Evolutionary conservation across 768 basidiomycete species (phyloP).

Genomic region (Lactarius akahatsu): DNA sequence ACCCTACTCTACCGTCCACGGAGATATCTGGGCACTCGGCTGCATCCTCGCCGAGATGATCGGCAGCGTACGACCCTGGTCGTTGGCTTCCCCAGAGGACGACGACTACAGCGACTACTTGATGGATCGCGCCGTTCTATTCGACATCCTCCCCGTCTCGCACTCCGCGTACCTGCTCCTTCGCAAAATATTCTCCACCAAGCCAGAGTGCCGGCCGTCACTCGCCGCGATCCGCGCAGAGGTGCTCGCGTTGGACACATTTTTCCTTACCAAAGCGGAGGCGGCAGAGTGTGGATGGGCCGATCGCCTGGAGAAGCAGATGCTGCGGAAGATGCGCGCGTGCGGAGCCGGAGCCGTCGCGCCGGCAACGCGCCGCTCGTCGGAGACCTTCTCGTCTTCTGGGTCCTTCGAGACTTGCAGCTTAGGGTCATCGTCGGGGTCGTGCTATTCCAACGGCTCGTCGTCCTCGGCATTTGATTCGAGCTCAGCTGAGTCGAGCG

Average conservation of each 20-base stretch:
- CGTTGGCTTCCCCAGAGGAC: slow-evolving; percentile 1
- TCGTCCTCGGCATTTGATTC: not conserved
- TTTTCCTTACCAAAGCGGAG: slow-evolving; percentile 58
- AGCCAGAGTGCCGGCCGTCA: slow-evolving; percentile 59
- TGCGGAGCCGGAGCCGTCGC: not conserved
- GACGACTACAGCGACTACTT: slow-evolving; percentile 3
- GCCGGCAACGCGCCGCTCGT: not conserved
- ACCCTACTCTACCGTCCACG: not conserved
- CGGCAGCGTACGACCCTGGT: not conserved
- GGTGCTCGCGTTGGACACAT: slow-evolving; percentile 54
- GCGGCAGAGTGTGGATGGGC: not conserved
- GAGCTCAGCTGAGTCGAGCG: not conserved
- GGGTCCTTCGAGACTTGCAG: not conserved
- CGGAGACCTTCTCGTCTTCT: not conserved
- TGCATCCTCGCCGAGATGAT: slow-evolving; percentile 18
- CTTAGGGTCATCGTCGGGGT: not conserved
- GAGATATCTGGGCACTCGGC: slow-evolving; percentile 19
- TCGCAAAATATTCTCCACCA: slow-evolving; percentile 59
- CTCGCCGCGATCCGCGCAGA: slow-evolving; percentile 58
- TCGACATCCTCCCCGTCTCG: slow-evolving; percentile 33
- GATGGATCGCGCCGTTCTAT: slow-evolving; percentile 1
- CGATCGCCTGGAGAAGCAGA: not conserved
- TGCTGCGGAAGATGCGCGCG: not conserved
- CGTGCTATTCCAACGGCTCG: not conserved
- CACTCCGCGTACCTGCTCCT: slow-evolving; percentile 45